Base-by-base conservation (phyloP, 352 stramenopile genomes). In the Aphanomyces cochlioides region DNA sequence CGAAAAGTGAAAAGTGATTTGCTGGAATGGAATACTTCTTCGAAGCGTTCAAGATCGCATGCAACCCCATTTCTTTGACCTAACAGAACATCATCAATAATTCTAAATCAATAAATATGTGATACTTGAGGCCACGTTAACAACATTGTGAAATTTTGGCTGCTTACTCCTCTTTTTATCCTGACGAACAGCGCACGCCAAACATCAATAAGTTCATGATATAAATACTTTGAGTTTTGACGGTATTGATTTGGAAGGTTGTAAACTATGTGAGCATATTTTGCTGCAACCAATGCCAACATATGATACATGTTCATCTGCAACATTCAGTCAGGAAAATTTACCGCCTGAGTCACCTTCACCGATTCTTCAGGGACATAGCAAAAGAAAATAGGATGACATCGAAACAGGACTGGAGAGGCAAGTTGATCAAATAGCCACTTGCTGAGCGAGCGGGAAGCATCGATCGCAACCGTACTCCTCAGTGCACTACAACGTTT, bases 221-320 rank as follows among this genome's bases (percentile, higher is more conserved):
- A 37, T 2, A 61, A 41, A 40, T 56, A 67, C 5, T 8, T 7
- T 45, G 37, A 13, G 21, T 67, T 67, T 19, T 45, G 28, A 54
- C 12, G 39, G 41, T 7, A 21, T 7, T 7, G 54, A 12, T 40
- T 61, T 39, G 15, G 54, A 6, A 67, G 41, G 8, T 7, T 8
- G n/a, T 17, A 45, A 19, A 56, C 2, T 10, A 67, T 19, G 43
- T 67, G 38, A 21, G 43, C 21, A 7, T 21, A 41, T 36, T 67
- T 67, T 12, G 28, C 59, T 7, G 59, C 59, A 7, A 67, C 40
- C 7, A 67, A 41, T 7, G 19, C 38, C 41, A 67, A 36, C 7
- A 67, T 48, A 7, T 67, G 59, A 45, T 56, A 67, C n/a, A 50
- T 37, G 28, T 67, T 67, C 41, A 56, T 13, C 59, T 67, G 56